Percentiles rank a stretch among this genome's conserved stretches.
Evolutionary conservation across 768 basidiomycete genomes (phyloP).

Genomic region (Gloeostereum incarnatum): DNA sequence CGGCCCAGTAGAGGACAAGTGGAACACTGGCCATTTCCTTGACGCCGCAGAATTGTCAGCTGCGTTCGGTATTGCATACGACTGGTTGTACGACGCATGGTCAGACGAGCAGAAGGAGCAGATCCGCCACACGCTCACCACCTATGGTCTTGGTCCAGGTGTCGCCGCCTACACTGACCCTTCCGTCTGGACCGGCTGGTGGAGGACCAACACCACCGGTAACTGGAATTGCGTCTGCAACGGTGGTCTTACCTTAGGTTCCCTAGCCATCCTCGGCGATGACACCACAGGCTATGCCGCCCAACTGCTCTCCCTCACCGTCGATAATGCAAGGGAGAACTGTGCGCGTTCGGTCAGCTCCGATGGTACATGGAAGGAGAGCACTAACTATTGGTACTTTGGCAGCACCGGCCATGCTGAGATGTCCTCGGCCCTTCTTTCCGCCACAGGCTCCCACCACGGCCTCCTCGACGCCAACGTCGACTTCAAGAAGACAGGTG

Average conservation of each 20-base stretch:
- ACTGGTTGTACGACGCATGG: slow-evolving; percentile 92
- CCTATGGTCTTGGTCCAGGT: slow-evolving; percentile 70
- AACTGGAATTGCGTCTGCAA: slow-evolving; percentile 99
- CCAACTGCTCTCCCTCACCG: slow-evolving; percentile 55
- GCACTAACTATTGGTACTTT: slow-evolving; percentile 93
- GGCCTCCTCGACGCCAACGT: slow-evolving; percentile 64
- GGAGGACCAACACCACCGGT: slow-evolving; percentile 61
- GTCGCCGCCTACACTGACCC: slow-evolving; percentile 36
- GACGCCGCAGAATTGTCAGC: slow-evolving; percentile 85
- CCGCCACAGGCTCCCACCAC: slow-evolving; percentile 81
- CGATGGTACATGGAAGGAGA: slow-evolving; percentile 93
- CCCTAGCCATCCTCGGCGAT: slow-evolving; percentile 85
- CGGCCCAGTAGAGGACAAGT: slow-evolving; percentile 56
- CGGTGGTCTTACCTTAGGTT: slow-evolving; percentile 77
- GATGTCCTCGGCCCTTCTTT: slow-evolving; percentile 71
- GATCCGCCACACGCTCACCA: slow-evolving; percentile 66
- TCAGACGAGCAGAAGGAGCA: slow-evolving; percentile 56
- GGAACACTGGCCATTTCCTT: slow-evolving; percentile 91
- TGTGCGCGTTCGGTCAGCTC: slow-evolving; percentile 54
- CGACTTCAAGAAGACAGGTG: slow-evolving; percentile 59
- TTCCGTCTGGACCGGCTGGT: slow-evolving; percentile 55
- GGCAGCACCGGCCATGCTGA: slow-evolving; percentile 89
- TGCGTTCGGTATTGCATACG: slow-evolving; percentile 89
- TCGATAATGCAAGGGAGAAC: slow-evolving; percentile 68
- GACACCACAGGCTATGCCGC: slow-evolving; percentile 67